phyloP scores from a whole-genome alignment of 2,329 filamentous ascomycete genomes.

The Cladosporium sp. region DNA sequence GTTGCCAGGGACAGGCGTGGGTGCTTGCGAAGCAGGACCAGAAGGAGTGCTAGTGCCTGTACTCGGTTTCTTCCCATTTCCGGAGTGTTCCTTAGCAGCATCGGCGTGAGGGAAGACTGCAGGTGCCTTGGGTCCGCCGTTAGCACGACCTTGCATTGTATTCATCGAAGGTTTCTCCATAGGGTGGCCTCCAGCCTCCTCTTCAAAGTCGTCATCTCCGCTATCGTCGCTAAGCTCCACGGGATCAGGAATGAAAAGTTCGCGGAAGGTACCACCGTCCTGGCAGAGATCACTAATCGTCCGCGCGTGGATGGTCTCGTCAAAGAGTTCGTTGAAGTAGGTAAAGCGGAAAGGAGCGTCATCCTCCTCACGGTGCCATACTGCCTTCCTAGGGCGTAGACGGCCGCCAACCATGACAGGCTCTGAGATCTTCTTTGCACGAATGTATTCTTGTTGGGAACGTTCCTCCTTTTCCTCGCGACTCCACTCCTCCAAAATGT shows the following conservation, averaged over 20 bases:
- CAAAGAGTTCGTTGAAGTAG: constrained; percentile 97
- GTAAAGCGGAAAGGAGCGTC: constrained; percentile 93
- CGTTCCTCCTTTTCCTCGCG: constrained; percentile 84
- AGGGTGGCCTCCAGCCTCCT: constrained; percentile 34
- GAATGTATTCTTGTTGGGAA: constrained; percentile 68
- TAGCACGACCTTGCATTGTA: constrained; percentile 28
- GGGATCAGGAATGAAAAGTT: constrained; percentile 89
- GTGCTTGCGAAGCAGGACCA: constrained; percentile 47
- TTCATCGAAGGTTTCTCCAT: constrained; percentile 39
- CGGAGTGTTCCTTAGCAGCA: constrained; percentile 24
- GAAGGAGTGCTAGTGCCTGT: constrained; percentile 54
- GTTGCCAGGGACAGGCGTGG: constrained; percentile 34
- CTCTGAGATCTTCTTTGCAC: constrained; percentile 89
- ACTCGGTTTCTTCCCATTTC: constrained; percentile 35
- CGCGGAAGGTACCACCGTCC: constrained; percentile 76
- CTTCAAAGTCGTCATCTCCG: constrained; percentile 59
- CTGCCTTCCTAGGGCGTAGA: constrained; percentile 71
- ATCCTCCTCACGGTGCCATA: constrained; percentile 85
- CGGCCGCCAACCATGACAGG: constrained; percentile 89
- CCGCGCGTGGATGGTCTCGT: constrained; percentile 93
- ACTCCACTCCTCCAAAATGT: constrained; percentile 84
- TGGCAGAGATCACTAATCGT: constrained; percentile 92
- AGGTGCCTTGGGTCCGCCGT: background rate
- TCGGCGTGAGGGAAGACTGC: background rate
- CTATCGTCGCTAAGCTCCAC: constrained; percentile 68